A percentile compares a stretch with the other conserved stretches of the same genome.
Evolutionary conservation across 1,139 yeast genomes (phyloP).

Genomic region (Blastobotrys malaysiensis): DNA sequence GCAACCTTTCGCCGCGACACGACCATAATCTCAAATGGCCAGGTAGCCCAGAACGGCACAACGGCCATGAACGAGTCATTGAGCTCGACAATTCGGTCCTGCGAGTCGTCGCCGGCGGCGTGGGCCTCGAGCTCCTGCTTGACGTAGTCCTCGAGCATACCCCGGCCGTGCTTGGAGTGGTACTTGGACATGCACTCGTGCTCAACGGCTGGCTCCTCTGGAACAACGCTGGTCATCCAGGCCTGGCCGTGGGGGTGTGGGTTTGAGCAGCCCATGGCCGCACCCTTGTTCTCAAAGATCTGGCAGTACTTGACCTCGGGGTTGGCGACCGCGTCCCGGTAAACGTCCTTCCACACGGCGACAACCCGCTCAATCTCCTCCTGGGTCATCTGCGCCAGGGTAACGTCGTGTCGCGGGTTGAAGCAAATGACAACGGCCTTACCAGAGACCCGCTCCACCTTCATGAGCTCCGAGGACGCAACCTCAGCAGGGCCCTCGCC

Average conservation of each 20-base stretch:
- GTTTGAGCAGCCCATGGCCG: slow-evolving; percentile 79
- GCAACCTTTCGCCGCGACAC: slow-evolving; percentile 51
- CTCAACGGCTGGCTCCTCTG: slow-evolving; percentile 65
- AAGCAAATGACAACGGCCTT: slow-evolving; percentile 69
- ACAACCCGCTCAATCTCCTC: slow-evolving; percentile 46
- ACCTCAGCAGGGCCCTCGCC: slow-evolving; percentile 14
- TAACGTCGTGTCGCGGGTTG: slow-evolving; percentile 63
- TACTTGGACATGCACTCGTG: slow-evolving; percentile 48
- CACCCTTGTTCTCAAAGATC: slow-evolving; percentile 73
- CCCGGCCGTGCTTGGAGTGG: slow-evolving; percentile 38
- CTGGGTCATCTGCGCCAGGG: slow-evolving; percentile 56
- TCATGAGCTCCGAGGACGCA: slow-evolving; percentile 40
- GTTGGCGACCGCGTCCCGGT: slow-evolving; percentile 40
- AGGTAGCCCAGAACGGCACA: slow-evolving; percentile 78
- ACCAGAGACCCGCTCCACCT: slow-evolving; percentile 59
- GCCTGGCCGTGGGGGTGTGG: slow-evolving; percentile 79
- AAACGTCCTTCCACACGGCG: slow-evolving; percentile 55
- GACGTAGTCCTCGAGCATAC: slow-evolving; percentile 63
- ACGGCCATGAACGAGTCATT: slow-evolving; percentile 65
- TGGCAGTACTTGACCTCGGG: slow-evolving; percentile 54
- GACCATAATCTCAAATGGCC: slow-evolving; percentile 75
- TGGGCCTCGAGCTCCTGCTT: slow-evolving; percentile 47
- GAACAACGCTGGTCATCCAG: slow-evolving; percentile 65
- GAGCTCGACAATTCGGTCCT: slow-evolving; percentile 47
- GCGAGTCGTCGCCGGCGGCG: slow-evolving; percentile 26